Base-by-base conservation (phyloP, 345 rosid species). In the Lepidium africanum region DNA sequence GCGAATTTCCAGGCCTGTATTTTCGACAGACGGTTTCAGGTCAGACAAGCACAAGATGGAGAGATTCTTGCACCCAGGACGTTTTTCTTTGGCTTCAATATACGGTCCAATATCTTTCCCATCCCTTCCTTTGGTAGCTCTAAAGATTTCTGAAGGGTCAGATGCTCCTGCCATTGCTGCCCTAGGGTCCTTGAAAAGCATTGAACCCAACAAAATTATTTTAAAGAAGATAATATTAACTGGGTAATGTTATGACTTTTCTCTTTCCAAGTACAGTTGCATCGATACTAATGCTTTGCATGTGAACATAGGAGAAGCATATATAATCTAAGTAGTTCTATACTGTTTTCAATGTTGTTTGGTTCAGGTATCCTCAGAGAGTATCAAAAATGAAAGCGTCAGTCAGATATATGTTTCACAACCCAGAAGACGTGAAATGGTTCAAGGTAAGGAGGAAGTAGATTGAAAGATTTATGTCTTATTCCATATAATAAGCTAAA, bases 31-130 rank as follows among this genome's bases (percentile, higher is more conserved):
- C 77, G 85, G 82, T 64, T 72, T 86, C 42, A 84, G 83, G 51
- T 86, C 96, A 14, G 97, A 87, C 77, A 94, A 88, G 77, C 94
- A 89, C 81, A 88, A 94, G 83, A 91, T 94, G 99, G 99, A 91
- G 77, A 91, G 96, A 69, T 90, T 90, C 73, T 88, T 93, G 65
- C 99, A 88, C 48, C 80, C 97, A 0, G 96, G 96, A 13, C 62
- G 86, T 71, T 91, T 87, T 73, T 81, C 88, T 6, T 48, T 86
- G 6, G 99, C 99, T 69, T 94, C 97, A 56, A 61, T 87, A 46
- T 94, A 84, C 69, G 99, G 92, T 21, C 95, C 97, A 27, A 84
- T 94, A 74, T 87, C 86, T 15, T 94, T 88, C 79, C 89, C 90
- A 16, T 69, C 91, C 42, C 92, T 87, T 73, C 99, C 97, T 69